Conservation (phyloP, 768 basidiomycete genomes). For the Mycena kentingensis region DNA sequence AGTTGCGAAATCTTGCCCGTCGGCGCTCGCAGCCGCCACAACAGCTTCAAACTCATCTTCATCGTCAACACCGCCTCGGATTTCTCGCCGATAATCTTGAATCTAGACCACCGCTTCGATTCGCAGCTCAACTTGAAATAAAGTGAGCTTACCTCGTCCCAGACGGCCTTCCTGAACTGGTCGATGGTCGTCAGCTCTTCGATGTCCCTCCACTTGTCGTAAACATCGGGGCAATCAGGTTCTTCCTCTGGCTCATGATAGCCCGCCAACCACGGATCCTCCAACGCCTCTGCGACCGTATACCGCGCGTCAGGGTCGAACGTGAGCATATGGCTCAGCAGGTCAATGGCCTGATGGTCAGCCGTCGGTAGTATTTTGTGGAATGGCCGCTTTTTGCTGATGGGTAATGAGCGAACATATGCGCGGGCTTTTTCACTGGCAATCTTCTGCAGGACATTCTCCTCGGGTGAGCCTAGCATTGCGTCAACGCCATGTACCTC, state of each 20-base stretch:
- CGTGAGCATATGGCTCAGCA: conserved; percentile 75
- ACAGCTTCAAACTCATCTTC: conserved; percentile 21
- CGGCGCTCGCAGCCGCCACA: conserved; percentile 1
- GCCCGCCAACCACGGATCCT: conserved; percentile 84
- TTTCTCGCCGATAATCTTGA: conserved; percentile 83
- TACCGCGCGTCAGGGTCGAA: conserved; percentile 84
- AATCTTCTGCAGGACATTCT: conserved; percentile 71
- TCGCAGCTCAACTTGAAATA: too few species aligned
- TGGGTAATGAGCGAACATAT: conserved; percentile 82
- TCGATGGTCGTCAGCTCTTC: conserved; percentile 84
- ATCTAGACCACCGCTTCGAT: too few species aligned
- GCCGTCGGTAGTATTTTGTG: conserved; percentile 70
- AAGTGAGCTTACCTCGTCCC: conserved; percentile 63
- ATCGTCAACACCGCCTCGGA: conserved; percentile 57
- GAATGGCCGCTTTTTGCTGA: conserved; percentile 67
- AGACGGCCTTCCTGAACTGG: conserved; percentile 79
- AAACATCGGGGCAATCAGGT: conserved; percentile 73
- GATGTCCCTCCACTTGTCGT: conserved; percentile 84
- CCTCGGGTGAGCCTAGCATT: conserved; percentile 72
- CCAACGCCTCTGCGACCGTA: conserved; percentile 74
- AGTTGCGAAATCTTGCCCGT: conserved; percentile 1
- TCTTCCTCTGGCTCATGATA: conserved; percentile 91
- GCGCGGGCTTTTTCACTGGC: conserved; percentile 91
- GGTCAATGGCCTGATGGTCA: conserved; percentile 79
- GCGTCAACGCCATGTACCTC: background rate